These are phyloP conservation scores for Penicillium egyptiacum DNA, from an alignment of 495 filamentous ascomycete genomes.

Conservation along the genomic window DNA sequence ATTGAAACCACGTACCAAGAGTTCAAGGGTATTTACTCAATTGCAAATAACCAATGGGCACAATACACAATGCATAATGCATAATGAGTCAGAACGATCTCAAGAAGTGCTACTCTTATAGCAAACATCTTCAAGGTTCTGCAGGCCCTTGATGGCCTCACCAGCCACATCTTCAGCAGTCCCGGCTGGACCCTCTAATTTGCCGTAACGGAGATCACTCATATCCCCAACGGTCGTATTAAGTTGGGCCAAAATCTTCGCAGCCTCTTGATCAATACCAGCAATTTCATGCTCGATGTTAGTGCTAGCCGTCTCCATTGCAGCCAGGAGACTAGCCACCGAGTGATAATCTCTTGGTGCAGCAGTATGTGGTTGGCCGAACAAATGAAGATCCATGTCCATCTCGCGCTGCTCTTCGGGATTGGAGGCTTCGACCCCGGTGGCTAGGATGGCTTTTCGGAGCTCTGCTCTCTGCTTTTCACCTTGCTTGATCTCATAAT, in stretches of 20 bases:
- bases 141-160: constrained; percentile 53
- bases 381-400: constrained; percentile 70
- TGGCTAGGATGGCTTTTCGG: constrained; percentile 52
- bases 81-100: background rate
- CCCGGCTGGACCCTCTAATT: constrained; percentile 59
- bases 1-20: background rate
- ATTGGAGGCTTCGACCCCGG: constrained; percentile 52
- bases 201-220: constrained; percentile 82
- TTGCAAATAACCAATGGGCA: background rate
- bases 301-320: constrained; percentile 63
- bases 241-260: constrained; percentile 58
- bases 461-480: constrained; percentile 62
- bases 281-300: constrained; percentile 67
- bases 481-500: constrained; percentile 62
- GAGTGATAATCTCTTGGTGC: constrained; percentile 53
- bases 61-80: background rate
- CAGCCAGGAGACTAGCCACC: constrained; percentile 61
- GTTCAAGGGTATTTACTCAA: background rate
- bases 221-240: constrained; percentile 64
- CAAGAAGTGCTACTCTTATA: constrained; percentile 31
- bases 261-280: constrained; percentile 62
- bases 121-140: constrained; percentile 63
- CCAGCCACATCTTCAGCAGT: constrained; percentile 60
- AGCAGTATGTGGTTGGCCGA: constrained; percentile 53
- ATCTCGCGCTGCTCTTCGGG: constrained; percentile 66